Conservation (phyloP, 2,329 filamentous ascomycete species). For the Phaeosphaeriaceae sp. region DNA sequence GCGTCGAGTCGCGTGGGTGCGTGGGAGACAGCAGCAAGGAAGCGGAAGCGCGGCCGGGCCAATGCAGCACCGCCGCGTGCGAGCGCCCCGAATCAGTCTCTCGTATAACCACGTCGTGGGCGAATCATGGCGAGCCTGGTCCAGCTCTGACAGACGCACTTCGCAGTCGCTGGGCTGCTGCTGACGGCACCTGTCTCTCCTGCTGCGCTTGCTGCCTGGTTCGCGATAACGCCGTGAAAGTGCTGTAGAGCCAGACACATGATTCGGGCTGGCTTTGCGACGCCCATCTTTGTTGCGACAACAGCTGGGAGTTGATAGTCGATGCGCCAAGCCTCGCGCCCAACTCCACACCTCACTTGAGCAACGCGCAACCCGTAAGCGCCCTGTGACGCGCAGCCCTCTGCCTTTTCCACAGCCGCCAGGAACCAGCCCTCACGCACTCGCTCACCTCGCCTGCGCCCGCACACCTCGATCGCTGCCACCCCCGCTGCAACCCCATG, state of each 20-base stretch:
- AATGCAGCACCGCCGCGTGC: background rate
- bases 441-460: no score
- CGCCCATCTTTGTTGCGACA: slow-evolving; percentile 21
- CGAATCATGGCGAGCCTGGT: background rate
- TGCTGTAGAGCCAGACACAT: background rate
- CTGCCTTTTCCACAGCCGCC: slow-evolving; percentile 29
- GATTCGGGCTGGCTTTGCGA: no score
- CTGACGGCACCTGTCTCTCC: background rate
- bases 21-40: background rate
- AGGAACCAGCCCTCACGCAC: no score
- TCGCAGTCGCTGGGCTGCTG: background rate
- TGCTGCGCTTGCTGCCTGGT: background rate
- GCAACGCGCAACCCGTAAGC: slow-evolving; percentile 14
- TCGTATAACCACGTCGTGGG: background rate
- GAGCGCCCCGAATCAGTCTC: background rate
- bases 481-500: background rate
- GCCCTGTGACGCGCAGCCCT: slow-evolving; percentile 13
- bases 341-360: slow-evolving; percentile 13
- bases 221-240: background rate
- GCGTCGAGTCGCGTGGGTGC: background rate
- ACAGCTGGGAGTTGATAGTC: background rate
- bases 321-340: background rate
- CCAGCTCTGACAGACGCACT: background rate
- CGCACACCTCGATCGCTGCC: no score
- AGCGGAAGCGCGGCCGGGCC: background rate